These are phyloP conservation scores for Ophiostoma himal-ulmi DNA, from an alignment of 2,329 filamentous ascomycete species.

Conservation along the genomic window DNA sequence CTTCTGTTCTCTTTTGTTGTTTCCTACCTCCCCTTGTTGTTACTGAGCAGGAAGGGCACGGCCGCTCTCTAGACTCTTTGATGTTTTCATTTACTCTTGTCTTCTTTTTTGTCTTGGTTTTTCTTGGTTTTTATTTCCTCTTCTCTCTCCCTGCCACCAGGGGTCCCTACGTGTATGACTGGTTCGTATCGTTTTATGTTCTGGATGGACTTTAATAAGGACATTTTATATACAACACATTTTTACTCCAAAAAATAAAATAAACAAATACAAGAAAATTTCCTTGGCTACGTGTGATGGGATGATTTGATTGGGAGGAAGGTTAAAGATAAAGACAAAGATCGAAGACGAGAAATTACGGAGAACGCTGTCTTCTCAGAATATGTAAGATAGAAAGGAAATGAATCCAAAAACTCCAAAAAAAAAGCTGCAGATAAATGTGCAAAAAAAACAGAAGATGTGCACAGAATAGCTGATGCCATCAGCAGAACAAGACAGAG, in stretches of 20 bases:
- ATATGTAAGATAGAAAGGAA: neutral
- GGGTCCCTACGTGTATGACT: constrained; percentile 39
- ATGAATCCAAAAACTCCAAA: neutral
- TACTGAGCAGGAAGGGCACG: constrained; percentile 21
- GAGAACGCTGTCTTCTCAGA: neutral
- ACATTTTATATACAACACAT: constrained; percentile 17
- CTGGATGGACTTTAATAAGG: constrained; percentile 23
- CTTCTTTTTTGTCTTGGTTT: constrained; percentile 19
- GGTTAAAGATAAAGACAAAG: neutral
- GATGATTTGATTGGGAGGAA: neutral
- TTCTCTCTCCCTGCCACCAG: constrained; percentile 20
- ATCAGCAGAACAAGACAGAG: neutral
- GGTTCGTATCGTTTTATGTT: constrained; percentile 41
- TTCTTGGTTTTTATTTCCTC: constrained; percentile 26
- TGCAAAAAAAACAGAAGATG: neutral
- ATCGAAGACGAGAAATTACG: no score
- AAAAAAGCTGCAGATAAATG: neutral
- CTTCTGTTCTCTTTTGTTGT: constrained; percentile 6
- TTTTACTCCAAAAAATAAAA: constrained; percentile 16
- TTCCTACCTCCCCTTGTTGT: constrained; percentile 13
- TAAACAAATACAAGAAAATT: constrained; percentile 19
- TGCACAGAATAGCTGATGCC: neutral
- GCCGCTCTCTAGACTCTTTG: constrained; percentile 25
- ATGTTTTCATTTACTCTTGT: constrained; percentile 19
- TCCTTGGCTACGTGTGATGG: neutral